phyloP scores from a whole-genome alignment of 2,329 filamentous ascomycete genomes.

The Ophiostoma pallidulum region DNA sequence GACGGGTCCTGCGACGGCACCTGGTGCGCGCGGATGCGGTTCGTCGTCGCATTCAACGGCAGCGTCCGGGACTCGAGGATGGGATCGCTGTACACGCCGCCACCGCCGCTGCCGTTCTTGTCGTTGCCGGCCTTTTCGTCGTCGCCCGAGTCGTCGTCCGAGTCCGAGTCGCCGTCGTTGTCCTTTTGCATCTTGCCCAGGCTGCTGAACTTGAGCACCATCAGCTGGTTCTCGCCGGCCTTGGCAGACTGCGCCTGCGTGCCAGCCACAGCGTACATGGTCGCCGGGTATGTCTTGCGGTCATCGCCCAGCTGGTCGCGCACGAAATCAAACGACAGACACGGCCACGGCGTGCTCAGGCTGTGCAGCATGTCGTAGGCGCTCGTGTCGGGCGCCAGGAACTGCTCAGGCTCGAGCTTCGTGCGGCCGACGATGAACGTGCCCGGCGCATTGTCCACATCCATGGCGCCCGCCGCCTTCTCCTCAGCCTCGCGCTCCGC shows the following conservation, averaged over 20 bases:
- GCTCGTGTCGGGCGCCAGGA: slow-evolving; percentile 80
- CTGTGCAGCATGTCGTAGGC: slow-evolving; percentile 97
- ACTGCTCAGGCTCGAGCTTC: slow-evolving; percentile 84
- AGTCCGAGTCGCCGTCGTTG: slow-evolving; percentile 53
- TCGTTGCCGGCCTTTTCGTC: slow-evolving; percentile 55
- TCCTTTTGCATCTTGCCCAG: slow-evolving; percentile 64
- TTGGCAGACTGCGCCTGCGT: slow-evolving; percentile 76
- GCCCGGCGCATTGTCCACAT: slow-evolving; percentile 65
- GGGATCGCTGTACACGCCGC: slow-evolving; percentile 72
- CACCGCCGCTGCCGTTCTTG: slow-evolving; percentile 57
- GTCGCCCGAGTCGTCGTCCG: slow-evolving; percentile 56
- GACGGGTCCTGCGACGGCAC: slow-evolving; percentile 59
- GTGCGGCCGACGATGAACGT: slow-evolving; percentile 94
- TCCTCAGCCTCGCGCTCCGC: slow-evolving; percentile 88
- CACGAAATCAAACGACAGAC: slow-evolving; percentile 89
- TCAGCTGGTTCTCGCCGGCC: slow-evolving; percentile 80
- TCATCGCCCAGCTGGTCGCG: slow-evolving; percentile 78
- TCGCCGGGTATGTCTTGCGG: slow-evolving; percentile 87
- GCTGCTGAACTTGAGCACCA: slow-evolving; percentile 94
- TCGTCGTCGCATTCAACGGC: slow-evolving; percentile 77
- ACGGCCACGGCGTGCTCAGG: slow-evolving; percentile 91
- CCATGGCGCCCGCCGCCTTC: slow-evolving; percentile 67
- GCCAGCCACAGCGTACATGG: slow-evolving; percentile 87
- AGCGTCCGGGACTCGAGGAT: slow-evolving; percentile 91
- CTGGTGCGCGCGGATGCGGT: slow-evolving; percentile 85